A percentile compares a stretch with the other conserved stretches of the same genome.
phyloP scores from a whole-genome alignment of 1,284 basidiomycete genomes.

The Rhizopogon parksii region DNA sequence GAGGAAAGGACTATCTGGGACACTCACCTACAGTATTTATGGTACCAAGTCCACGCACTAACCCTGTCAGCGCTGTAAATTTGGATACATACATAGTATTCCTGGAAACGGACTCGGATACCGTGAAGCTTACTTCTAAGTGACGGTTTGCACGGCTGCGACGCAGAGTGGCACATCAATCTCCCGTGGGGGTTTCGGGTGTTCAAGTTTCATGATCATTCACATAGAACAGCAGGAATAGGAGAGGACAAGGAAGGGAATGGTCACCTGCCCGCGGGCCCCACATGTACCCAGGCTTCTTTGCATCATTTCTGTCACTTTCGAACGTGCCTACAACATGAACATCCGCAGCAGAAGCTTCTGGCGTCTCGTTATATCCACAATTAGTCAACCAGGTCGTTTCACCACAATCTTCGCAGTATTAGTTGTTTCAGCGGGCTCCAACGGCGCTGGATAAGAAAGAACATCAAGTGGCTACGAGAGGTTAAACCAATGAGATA shows the following conservation, averaged over 20 bases:
- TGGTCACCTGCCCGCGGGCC: neutral
- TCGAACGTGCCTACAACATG: neutral
- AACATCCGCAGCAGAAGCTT: neutral
- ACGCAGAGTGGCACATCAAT: too few species aligned
- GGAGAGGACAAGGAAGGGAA: neutral
- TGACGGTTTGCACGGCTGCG: too few species aligned
- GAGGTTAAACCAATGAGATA: neutral
- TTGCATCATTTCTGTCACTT: neutral
- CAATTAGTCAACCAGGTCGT: neutral
- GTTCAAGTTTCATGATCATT: too few species aligned
- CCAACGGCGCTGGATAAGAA: neutral
- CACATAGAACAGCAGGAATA: too few species aligned
- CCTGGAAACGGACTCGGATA: neutral
- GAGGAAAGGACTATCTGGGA: neutral
- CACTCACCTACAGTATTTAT: neutral
- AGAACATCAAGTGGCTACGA: neutral
- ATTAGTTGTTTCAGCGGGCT: neutral
- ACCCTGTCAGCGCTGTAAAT: neutral
- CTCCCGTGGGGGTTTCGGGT: too few species aligned
- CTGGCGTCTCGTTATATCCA: neutral
- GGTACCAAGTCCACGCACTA: neutral
- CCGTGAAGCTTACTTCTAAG: too few species aligned
- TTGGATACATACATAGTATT: neutral
- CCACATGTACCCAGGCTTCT: neutral
- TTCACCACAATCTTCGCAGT: neutral